phyloP scores from a whole-genome alignment of 768 basidiomycete species.

The Mycena olivaceomarginata region DNA sequence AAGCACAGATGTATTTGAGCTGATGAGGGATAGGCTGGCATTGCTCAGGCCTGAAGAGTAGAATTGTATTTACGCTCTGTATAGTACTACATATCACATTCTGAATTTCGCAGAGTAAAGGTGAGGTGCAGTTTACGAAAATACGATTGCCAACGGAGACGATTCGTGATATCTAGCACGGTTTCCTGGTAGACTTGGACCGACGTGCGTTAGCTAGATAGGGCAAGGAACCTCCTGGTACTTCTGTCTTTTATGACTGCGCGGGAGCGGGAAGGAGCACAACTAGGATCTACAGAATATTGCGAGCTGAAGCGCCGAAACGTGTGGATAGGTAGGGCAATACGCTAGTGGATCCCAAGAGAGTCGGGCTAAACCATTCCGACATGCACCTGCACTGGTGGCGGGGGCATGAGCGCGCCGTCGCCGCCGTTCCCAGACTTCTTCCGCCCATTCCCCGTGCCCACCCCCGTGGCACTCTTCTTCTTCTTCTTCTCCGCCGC shows the following conservation, averaged over 20 bases:
- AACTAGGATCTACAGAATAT: too few relatives aligned
- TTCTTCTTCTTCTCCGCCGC: slow-evolving; percentile 44
- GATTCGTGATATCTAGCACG: too few relatives aligned
- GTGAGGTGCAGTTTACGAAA: neutral
- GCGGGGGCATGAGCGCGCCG: slow-evolving; percentile 41
- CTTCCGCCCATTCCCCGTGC: slow-evolving; percentile 68
- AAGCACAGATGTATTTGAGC: slow-evolving; percentile 59
- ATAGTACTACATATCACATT: too few relatives aligned
- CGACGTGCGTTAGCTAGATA: too few relatives aligned
- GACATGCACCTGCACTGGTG: slow-evolving; percentile 34
- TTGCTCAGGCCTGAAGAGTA: slow-evolving; percentile 46
- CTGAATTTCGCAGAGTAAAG: neutral
- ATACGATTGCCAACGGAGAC: too few relatives aligned
- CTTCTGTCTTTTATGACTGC: too few relatives aligned
- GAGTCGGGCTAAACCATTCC: neutral
- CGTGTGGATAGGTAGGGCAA: too few relatives aligned
- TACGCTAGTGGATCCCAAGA: neutral
- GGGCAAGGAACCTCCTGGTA: too few relatives aligned
- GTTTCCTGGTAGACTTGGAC: neutral
- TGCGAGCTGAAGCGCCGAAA: too few relatives aligned
- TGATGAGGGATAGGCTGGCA: slow-evolving; percentile 58
- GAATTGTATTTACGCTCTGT: slow-evolving; percentile 1
- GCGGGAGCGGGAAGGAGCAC: too few relatives aligned
- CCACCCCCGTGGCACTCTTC: slow-evolving; percentile 66
- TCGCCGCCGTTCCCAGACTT: slow-evolving; percentile 55